These are phyloP conservation scores for Cinnamomum chago DNA, from an alignment of 164 flowering plant genomes.

Conservation along the genomic window DNA sequence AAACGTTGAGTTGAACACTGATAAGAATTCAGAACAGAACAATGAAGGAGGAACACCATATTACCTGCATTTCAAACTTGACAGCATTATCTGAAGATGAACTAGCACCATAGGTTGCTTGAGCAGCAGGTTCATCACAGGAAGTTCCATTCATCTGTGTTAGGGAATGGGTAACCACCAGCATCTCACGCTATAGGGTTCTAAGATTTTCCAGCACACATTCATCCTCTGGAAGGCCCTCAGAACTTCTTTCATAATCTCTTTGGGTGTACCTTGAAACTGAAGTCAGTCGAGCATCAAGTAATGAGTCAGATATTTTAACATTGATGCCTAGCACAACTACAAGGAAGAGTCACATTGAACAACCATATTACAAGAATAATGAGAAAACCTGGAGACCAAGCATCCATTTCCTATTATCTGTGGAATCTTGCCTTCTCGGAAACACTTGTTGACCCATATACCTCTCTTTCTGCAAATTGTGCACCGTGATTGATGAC, in stretches of 20 bases:
- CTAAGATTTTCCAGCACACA: slow-evolving; percentile 32
- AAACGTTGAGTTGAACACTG: no score
- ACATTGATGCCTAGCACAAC: neutral
- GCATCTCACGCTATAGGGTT: slow-evolving; percentile 29
- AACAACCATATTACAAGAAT: slow-evolving; percentile 2
- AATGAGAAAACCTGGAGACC: slow-evolving; percentile 56
- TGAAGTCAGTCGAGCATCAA: neutral
- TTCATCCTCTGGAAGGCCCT: slow-evolving; percentile 22
- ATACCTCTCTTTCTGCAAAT: slow-evolving; percentile 15
- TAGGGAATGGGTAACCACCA: slow-evolving; percentile 19
- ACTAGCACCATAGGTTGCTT: neutral
- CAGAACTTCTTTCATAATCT: slow-evolving; percentile 24
- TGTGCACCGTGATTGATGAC: slow-evolving; percentile 31
- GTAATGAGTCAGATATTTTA: neutral
- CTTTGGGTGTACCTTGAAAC: slow-evolving; percentile 24
- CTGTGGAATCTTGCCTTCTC: slow-evolving; percentile 41
- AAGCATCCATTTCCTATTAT: slow-evolving; percentile 71
- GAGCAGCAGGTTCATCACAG: slow-evolving; percentile 3
- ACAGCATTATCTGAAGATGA: slow-evolving; percentile 15
- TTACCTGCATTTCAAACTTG: slow-evolving; percentile 40
- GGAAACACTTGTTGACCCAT: slow-evolving; percentile 48
- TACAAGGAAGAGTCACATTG: neutral
- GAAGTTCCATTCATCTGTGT: neutral
- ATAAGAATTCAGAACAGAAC: no score
- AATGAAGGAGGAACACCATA: neutral